Evolutionary conservation across 2,329 filamentous ascomycete species (phyloP).

Genomic region (Coniochaeta pulveracea): DNA sequence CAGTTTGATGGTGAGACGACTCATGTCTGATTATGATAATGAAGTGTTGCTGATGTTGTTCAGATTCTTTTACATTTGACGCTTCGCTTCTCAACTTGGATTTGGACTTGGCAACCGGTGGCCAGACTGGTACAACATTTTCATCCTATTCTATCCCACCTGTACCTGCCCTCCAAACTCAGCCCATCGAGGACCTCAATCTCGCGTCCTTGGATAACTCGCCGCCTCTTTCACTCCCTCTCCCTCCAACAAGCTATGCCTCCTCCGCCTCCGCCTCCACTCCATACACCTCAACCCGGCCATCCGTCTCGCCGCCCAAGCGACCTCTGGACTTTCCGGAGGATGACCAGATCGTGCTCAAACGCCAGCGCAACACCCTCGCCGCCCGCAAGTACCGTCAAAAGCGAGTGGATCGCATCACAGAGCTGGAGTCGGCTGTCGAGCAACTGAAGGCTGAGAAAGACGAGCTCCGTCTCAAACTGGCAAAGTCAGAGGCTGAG

Average conservation of each 20-base stretch:
- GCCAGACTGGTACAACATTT: no score
- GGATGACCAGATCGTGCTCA: constrained; percentile 21
- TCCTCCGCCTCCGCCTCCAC: constrained; percentile 4
- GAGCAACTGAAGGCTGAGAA: constrained; percentile 40
- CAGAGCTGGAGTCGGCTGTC: constrained; percentile 41
- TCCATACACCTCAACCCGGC: constrained; percentile 5
- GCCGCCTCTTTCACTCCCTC: neutral
- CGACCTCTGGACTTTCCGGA: constrained; percentile 6
- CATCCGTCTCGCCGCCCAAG: neutral
- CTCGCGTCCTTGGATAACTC: neutral
- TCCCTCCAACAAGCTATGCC: neutral
- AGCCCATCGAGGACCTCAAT: neutral
- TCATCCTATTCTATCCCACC: no score
- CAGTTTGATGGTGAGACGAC: no score
- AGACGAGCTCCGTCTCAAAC: constrained; percentile 41
- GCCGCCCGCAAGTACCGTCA: constrained; percentile 53
- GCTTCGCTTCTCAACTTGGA: no score
- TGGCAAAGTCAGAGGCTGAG: constrained; percentile 49
- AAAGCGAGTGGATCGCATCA: constrained; percentile 49
- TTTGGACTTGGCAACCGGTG: no score
- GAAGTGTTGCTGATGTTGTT: no score
- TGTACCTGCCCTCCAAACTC: neutral
- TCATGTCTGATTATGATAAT: no score
- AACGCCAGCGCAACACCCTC: constrained; percentile 50
- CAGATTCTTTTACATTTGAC: no score